Conservation (phyloP, 2,329 filamentous ascomycete genomes). For the Alternaria triticina region DNA sequence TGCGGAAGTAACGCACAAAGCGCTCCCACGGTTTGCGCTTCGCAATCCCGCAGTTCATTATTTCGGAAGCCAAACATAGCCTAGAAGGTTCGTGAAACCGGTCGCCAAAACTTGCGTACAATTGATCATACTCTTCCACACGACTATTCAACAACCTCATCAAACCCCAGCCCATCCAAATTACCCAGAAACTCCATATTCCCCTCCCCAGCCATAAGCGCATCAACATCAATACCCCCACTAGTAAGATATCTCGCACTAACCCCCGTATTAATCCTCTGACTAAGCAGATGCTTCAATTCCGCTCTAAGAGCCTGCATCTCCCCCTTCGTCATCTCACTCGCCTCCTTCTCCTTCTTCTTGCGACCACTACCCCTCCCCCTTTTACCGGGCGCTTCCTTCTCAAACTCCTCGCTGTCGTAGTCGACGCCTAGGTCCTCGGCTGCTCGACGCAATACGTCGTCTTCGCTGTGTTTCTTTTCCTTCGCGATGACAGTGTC, state of each 20-base stretch:
- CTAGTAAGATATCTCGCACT: slow-evolving; percentile 84
- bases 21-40: neutral
- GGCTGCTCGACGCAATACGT: slow-evolving; percentile 82
- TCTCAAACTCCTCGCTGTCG: slow-evolving; percentile 82
- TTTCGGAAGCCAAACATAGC: neutral
- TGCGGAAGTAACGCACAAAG: neutral
- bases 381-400: slow-evolving; percentile 62
- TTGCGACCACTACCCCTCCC: slow-evolving; percentile 74
- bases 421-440: slow-evolving; percentile 95
- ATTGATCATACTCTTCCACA: neutral
- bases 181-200: slow-evolving; percentile 71
- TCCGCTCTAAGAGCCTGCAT: slow-evolving; percentile 73
- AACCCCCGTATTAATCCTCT: slow-evolving; percentile 84
- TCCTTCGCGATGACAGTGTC: slow-evolving; percentile 86
- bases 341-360: slow-evolving; percentile 75
- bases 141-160: slow-evolving; percentile 19
- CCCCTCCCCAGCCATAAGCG: slow-evolving; percentile 66
- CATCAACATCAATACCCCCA: slow-evolving; percentile 81
- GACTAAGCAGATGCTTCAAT: slow-evolving; percentile 71
- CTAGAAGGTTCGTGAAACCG: neutral
- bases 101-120: neutral
- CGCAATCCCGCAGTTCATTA: neutral
- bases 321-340: slow-evolving; percentile 74
- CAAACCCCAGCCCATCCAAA: slow-evolving; percentile 55
- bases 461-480: slow-evolving; percentile 81